These are phyloP conservation scores for Fomitopsis pulvina DNA, from an alignment of 768 basidiomycete genomes.

Conservation along the genomic window DNA sequence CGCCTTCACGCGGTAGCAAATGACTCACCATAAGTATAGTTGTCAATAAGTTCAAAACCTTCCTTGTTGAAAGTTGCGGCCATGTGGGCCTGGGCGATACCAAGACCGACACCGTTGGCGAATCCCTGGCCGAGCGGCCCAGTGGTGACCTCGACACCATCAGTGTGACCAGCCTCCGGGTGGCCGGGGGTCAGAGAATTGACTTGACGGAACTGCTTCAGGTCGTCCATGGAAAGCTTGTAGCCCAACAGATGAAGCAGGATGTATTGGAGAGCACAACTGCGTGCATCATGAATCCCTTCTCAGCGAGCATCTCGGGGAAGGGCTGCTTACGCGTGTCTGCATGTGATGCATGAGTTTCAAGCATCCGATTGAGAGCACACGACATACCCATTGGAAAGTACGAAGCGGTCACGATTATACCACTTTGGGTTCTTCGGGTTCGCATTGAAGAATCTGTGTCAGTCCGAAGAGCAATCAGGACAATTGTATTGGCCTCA, in stretches of 20 bases:
- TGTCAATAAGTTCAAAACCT: slow-evolving; percentile 73
- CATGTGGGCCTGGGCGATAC: slow-evolving; percentile 88
- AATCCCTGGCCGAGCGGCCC: slow-evolving; percentile 96
- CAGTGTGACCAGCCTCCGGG: slow-evolving; percentile 72
- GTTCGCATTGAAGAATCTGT: slow-evolving; percentile 82
- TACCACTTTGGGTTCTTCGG: slow-evolving; percentile 89
- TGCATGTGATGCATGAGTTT: slow-evolving; percentile 22
- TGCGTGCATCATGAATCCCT: slow-evolving; percentile 23
- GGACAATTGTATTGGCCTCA: not conserved
- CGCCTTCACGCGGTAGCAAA: too few species aligned
- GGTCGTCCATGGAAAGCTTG: slow-evolving; percentile 86
- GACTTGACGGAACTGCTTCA: slow-evolving; percentile 89
- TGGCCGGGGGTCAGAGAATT: slow-evolving; percentile 91
- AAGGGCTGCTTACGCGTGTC: slow-evolving; percentile 61
- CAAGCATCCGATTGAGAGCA: slow-evolving; percentile 1
- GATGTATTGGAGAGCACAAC: slow-evolving; percentile 91
- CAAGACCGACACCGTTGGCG: slow-evolving; percentile 88
- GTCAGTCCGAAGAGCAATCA: not conserved
- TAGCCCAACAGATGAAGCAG: slow-evolving; percentile 89
- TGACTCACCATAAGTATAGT: slow-evolving; percentile 76
- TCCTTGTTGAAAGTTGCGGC: slow-evolving; percentile 88
- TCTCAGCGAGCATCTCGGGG: not conserved
- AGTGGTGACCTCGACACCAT: slow-evolving; percentile 87
- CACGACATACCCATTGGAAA: slow-evolving; percentile 80
- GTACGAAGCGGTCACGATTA: slow-evolving; percentile 95